These are phyloP conservation scores for Pseudocercospora eumusae DNA, from an alignment of 2,329 filamentous ascomycete genomes.

Conservation along the genomic window DNA sequence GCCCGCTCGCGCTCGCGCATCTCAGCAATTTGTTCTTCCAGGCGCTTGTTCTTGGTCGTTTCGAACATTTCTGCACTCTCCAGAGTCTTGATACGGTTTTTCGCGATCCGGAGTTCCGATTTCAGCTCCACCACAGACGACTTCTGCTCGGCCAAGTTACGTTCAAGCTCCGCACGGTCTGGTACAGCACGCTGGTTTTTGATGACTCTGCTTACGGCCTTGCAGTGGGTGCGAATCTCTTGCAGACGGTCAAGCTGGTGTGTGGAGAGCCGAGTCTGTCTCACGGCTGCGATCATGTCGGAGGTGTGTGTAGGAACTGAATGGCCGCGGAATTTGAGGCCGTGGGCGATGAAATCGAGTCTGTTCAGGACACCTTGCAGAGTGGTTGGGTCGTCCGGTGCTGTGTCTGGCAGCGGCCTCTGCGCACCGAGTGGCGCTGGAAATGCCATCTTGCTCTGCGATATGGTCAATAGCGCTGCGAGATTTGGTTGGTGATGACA, in stretches of 20 bases:
- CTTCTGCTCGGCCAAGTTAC: too few species aligned
- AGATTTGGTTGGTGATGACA: background rate
- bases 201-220: background rate
- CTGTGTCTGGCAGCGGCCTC: background rate
- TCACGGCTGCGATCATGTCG: background rate
- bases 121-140: too few species aligned
- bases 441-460: background rate
- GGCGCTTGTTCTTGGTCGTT: too few species aligned
- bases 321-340: background rate
- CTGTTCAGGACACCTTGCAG: background rate
- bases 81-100: too few species aligned
- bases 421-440: background rate
- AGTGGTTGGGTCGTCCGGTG: background rate
- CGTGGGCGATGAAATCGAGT: background rate
- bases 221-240: background rate
- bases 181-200: background rate
- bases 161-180: background rate
- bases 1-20: too few species aligned
- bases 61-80: too few species aligned
- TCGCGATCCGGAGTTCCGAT: too few species aligned
- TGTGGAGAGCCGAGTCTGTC: background rate
- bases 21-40: too few species aligned
- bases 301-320: background rate
- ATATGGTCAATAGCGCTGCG: background rate
- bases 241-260: background rate